Evolutionary conservation across 2,329 filamentous ascomycete genomes (phyloP).

Genomic region (Phialophora tarda): DNA sequence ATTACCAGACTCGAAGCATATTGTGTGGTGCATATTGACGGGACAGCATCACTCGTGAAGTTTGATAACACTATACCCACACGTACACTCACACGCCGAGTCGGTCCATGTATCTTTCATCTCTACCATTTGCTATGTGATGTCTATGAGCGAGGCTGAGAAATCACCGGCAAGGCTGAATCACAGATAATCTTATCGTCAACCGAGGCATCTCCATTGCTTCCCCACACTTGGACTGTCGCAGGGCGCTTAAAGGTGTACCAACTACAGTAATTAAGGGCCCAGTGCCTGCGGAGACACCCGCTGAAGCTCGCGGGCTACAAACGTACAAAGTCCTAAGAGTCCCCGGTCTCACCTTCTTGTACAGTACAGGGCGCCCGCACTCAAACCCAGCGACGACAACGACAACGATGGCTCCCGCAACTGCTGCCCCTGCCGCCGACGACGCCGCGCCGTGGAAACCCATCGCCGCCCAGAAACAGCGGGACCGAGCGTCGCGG

Average conservation of each 20-base stretch:
- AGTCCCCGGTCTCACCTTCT: neutral
- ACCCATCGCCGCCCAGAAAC: slow-evolving; percentile 48
- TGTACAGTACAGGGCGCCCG: no score
- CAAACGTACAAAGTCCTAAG: neutral
- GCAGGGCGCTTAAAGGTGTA: neutral
- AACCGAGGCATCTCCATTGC: neutral
- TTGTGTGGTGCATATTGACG: no score
- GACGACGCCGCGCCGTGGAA: slow-evolving; percentile 32
- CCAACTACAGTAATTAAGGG: neutral
- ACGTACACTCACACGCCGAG: no score
- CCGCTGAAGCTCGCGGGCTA: neutral
- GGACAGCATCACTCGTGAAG: no score
- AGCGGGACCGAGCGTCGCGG: slow-evolving; percentile 45
- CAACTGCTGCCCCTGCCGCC: neutral
- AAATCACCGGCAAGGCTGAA: neutral
- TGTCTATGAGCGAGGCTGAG: neutral
- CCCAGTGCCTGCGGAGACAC: neutral
- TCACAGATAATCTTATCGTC: neutral
- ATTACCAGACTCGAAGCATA: no score
- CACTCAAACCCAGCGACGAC: slow-evolving; percentile 1
- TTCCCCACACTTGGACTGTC: neutral
- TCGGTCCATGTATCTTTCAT: no score
- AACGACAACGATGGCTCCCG: neutral
- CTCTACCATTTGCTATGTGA: no score
- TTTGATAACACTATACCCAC: no score